Conservation (phyloP, 352 stramenopile genomes). For the Globisporangium cylindrosporum region DNA sequence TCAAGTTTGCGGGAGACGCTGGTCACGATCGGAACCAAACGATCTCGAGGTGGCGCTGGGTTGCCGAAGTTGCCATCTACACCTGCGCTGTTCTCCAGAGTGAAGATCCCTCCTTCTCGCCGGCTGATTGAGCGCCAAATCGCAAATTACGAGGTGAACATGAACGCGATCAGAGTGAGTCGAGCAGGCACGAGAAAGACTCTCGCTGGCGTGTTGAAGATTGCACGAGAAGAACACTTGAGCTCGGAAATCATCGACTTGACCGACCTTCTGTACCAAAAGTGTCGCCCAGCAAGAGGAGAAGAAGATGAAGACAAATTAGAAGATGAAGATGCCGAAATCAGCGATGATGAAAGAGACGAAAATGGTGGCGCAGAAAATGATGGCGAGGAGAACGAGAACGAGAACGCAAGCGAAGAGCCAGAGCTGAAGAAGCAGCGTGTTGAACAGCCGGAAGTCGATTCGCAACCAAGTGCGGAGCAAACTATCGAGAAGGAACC, state of each 20-base stretch:
- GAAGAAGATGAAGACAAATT: conserved; percentile 23
- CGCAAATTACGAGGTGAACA: conserved; percentile 59
- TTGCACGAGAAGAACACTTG: conserved; percentile 57
- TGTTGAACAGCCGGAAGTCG: conserved; percentile 10
- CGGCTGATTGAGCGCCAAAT: conserved; percentile 73
- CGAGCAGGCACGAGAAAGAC: conserved; percentile 49
- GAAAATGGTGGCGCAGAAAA: conserved; percentile 13
- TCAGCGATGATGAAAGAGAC: conserved; percentile 24
- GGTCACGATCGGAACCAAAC: conserved; percentile 46
- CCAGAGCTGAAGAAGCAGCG: conserved; percentile 38
- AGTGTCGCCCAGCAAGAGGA: conserved; percentile 47
- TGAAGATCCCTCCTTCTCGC: conserved; percentile 62
- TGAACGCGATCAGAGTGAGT: conserved; percentile 44
- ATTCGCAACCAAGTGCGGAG: background rate
- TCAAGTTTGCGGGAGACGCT: conserved; percentile 45
- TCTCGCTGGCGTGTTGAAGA: conserved; percentile 52
- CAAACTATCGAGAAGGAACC: conserved; percentile 6
- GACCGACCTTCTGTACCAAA: conserved; percentile 51
- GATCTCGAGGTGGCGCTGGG: conserved; percentile 21
- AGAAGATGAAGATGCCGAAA: conserved; percentile 38
- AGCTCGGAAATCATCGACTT: conserved; percentile 50
- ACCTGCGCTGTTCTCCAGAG: conserved; percentile 42
- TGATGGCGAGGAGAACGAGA: conserved; percentile 22
- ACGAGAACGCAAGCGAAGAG: conserved; percentile 27
- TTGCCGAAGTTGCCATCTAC: conserved; percentile 30